Evolutionary conservation across 805 yeast genomes (phyloP).

Genomic region (Kodamaea kaohsiungensis): DNA sequence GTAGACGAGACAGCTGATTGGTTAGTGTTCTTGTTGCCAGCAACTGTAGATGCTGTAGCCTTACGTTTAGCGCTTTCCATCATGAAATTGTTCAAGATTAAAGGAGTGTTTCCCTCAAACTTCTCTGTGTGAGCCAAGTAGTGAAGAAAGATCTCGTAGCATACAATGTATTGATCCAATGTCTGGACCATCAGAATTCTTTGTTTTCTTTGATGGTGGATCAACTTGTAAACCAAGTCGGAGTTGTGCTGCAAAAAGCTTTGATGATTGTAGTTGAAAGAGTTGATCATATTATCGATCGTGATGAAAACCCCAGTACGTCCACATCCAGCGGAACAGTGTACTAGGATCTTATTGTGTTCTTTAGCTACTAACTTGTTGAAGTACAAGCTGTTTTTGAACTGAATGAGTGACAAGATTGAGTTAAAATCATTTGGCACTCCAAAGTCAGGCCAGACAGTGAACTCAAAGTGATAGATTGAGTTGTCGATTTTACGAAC

Average conservation of each 20-base stretch:
- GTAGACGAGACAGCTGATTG: slow-evolving; percentile 1
- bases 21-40: not conserved
- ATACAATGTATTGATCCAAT: slow-evolving; percentile 68
- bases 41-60: not conserved
- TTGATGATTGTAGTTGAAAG: slow-evolving; percentile 11
- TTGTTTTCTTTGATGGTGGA: slow-evolving; percentile 69
- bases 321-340: slow-evolving; percentile 34
- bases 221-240: slow-evolving; percentile 63
- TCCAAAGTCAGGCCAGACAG: slow-evolving; percentile 51
- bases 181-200: slow-evolving; percentile 85
- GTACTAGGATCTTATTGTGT: slow-evolving; percentile 20
- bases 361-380: slow-evolving; percentile 6
- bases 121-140: slow-evolving; percentile 19
- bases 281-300: slow-evolving; percentile 23
- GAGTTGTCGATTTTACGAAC: slow-evolving; percentile 14
- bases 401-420: slow-evolving; percentile 32
- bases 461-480: slow-evolving; percentile 42
- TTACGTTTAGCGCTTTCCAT: slow-evolving; percentile 2
- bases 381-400: slow-evolving; percentile 30
- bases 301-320: slow-evolving; percentile 32
- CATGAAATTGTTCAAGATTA: slow-evolving; percentile 7
- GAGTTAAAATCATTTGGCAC: slow-evolving; percentile 35
- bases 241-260: slow-evolving; percentile 18
- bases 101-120: slow-evolving; percentile 6
- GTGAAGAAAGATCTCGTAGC: slow-evolving; percentile 61